These are phyloP conservation scores for Lactifluus pinguis DNA, from an alignment of 768 basidiomycete genomes.

Conservation along the genomic window DNA sequence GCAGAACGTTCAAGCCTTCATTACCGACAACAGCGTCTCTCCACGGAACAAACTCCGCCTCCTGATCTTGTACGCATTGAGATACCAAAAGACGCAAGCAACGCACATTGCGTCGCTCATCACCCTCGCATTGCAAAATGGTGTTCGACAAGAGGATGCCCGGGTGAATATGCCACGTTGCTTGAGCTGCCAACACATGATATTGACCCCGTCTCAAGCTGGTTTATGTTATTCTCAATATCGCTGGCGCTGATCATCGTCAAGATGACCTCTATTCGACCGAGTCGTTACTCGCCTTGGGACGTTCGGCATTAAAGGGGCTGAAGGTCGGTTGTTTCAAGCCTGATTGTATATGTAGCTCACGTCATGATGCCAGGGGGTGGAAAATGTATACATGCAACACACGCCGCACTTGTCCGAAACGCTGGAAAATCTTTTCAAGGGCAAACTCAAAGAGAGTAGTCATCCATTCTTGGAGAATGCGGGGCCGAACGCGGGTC, in stretches of 20 bases:
- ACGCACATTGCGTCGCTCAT: conserved; percentile 75
- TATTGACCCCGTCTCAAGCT: conserved; percentile 41
- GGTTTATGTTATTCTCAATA: conserved; percentile 86
- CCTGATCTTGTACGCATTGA: conserved; percentile 85
- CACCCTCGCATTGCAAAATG: conserved; percentile 65
- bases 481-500: conserved; percentile 52
- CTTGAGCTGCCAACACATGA: background rate
- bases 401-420: conserved; percentile 90
- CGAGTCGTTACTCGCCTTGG: conserved; percentile 88
- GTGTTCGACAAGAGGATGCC: conserved; percentile 68
- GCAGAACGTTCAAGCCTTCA: conserved; percentile 74
- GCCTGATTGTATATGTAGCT: conserved; percentile 3
- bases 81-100: conserved; percentile 86
- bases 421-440: conserved; percentile 83
- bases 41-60: conserved; percentile 80
- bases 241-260: conserved; percentile 90
- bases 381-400: conserved; percentile 98
- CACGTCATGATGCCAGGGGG: conserved; percentile 50
- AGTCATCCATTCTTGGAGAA: conserved; percentile 86
- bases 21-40: conserved; percentile 59
- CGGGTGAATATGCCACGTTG: conserved; percentile 34
- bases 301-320: conserved; percentile 90
- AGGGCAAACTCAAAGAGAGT: conserved; percentile 75
- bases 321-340: conserved; percentile 54
- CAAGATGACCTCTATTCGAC: conserved; percentile 97